phyloP scores from a whole-genome alignment of 768 basidiomycete species.

The Candolleomyces eurysporus region DNA sequence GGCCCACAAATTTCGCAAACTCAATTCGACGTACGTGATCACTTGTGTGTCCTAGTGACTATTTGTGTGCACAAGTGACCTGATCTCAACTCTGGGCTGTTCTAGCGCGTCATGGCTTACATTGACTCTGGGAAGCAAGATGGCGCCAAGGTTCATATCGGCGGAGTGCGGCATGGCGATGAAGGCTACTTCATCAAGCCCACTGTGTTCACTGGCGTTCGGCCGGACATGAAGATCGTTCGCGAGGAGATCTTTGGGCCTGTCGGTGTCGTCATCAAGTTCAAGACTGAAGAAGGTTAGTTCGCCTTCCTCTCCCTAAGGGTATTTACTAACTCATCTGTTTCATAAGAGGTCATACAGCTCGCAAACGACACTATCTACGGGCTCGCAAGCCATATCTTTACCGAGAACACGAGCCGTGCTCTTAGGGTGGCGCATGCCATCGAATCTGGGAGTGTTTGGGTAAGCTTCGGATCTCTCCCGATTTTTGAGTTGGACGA shows the following conservation, averaged over 20 bases:
- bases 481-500: no score
- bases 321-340: not conserved
- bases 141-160: conserved; percentile 65
- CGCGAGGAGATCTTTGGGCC: conserved; percentile 80
- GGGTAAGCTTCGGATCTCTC: conserved; percentile 31
- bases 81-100: not conserved
- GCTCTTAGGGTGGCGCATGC: conserved; percentile 63
- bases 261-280: conserved; percentile 73
- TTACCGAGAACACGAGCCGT: conserved; percentile 64
- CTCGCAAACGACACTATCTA: conserved; percentile 77
- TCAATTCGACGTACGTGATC: conserved; percentile 58
- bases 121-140: conserved; percentile 71
- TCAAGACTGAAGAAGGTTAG: conserved; percentile 55
- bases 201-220: conserved; percentile 70
- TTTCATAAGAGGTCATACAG: conserved; percentile 39
- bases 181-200: conserved; percentile 67
- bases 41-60: no score
- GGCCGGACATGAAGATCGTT: conserved; percentile 72
- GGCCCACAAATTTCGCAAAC: conserved; percentile 72
- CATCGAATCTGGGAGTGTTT: conserved; percentile 67
- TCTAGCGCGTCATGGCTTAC: conserved; percentile 71
- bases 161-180: conserved; percentile 55
- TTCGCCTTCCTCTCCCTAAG: not conserved
- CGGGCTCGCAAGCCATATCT: conserved; percentile 78
- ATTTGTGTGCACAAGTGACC: not conserved